Base-by-base conservation (phyloP, 1,139 yeast species). In the Pichia sp. region DNA sequence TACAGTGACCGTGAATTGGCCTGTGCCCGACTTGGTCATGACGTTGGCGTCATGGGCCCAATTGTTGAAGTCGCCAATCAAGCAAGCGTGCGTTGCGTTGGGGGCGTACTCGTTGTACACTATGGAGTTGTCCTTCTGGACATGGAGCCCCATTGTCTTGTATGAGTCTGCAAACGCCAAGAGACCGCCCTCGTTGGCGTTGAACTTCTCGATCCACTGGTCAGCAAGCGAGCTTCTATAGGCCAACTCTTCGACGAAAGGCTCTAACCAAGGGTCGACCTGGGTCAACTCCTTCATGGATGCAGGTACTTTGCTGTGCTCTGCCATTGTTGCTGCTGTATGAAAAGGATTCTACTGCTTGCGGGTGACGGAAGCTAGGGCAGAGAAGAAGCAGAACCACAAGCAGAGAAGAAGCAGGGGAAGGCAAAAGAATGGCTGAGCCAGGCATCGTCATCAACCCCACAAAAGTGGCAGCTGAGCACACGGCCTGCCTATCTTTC, bases 21-120 rank as follows among this genome's bases (percentile, higher is more conserved):
- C 97, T 66, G 71, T 90, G 43, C 79, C 77, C 57, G 78, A 83
- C 60, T 73, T 76, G 8, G 58, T 61, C 79, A 92, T 75, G 52
- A 75, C 75, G 65, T 86, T 83, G n/a, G 79, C 63, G 6, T 72
- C 72, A 33, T 79, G 74, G 62, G 85, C 74, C 99, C 99, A 93
- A 59, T 76, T 67, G 70, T 92, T 93, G 76, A 93, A 93, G 55
- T 92, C 98, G 10, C 99, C 99, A 55, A 89, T 85, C 40, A 93
- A 70, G 50, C 83, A 78, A 1, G 95, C 97, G 49, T 70, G 75
- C 7, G 67, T 67, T 2, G 96, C 98, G 65, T 89, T 85, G 7
- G 98, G 99, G 2, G 95, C 91, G 83, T 96, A 92, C 71, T 92
- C 96, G 36, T 80, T 76, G 64, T 87, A 85, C 2, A 73, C 69